Evolutionary conservation across 805 yeast species (phyloP).

Genomic region (Candida pini): DNA sequence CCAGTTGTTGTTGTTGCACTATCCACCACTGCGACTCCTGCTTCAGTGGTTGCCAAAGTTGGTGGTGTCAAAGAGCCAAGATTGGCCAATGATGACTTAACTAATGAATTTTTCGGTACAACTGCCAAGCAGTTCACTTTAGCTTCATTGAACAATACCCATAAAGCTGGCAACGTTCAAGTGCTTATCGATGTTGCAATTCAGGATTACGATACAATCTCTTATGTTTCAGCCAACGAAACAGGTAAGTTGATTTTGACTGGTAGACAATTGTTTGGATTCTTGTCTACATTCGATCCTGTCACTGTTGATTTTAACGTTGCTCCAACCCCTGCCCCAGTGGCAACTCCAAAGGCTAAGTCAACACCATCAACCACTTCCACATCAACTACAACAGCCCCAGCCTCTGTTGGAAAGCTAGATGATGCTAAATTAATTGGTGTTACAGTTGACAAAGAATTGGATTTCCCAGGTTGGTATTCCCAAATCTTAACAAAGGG

Average conservation of each 20-base stretch:
- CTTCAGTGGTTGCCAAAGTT: constrained; percentile 55
- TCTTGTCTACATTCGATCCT: constrained; percentile 47
- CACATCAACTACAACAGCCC: constrained; percentile 21
- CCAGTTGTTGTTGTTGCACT: constrained; percentile 80
- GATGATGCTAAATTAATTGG: constrained; percentile 91
- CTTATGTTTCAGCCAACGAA: constrained; percentile 43
- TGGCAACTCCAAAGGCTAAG: constrained; percentile 25
- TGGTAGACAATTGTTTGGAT: constrained; percentile 41
- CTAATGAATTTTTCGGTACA: constrained; percentile 53
- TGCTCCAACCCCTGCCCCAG: constrained; percentile 34
- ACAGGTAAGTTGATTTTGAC: constrained; percentile 46
- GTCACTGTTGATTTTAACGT: constrained; percentile 50
- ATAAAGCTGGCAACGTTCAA: constrained; percentile 52
- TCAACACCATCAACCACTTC: constrained; percentile 20
- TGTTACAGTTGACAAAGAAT: constrained; percentile 87
- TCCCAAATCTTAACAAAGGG: constrained; percentile 94
- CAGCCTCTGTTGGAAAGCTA: constrained; percentile 44
- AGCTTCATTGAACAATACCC: constrained; percentile 41
- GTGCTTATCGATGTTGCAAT: constrained; percentile 53
- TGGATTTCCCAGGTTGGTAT: constrained; percentile 96
- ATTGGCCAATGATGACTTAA: constrained; percentile 77
- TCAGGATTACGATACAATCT: constrained; percentile 31
- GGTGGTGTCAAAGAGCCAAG: constrained; percentile 80
- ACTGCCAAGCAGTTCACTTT: constrained; percentile 58
- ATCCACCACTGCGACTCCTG: constrained; percentile 63